Conservation (phyloP, 2,329 filamentous ascomycete genomes). For the Bipolaris zeicola region DNA sequence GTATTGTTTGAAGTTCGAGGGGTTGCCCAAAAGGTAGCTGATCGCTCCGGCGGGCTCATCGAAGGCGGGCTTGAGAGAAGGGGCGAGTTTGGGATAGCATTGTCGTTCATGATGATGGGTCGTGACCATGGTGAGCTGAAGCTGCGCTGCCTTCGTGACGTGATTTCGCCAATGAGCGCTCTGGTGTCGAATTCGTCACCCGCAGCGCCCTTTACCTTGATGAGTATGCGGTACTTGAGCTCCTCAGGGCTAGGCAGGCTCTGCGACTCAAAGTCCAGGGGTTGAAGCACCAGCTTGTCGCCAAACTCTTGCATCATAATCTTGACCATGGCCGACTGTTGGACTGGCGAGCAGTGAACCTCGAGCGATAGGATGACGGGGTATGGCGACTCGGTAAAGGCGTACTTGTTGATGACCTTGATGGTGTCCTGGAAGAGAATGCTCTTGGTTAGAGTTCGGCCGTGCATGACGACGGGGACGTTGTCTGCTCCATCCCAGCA, state of each 20-base stretch:
- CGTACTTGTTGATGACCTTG: constrained; percentile 91
- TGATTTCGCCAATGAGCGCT: constrained; percentile 42
- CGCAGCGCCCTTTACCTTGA: constrained; percentile 90
- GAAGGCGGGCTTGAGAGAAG: constrained; percentile 60
- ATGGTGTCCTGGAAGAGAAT: constrained; percentile 92
- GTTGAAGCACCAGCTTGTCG: constrained; percentile 75
- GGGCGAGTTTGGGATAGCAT: constrained; percentile 55
- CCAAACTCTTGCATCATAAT: constrained; percentile 88
- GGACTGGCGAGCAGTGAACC: constrained; percentile 83
- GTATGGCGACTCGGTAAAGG: constrained; percentile 84
- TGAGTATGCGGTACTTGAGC: constrained; percentile 79
- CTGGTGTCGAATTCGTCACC: constrained; percentile 49
- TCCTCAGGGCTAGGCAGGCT: constrained; percentile 84
- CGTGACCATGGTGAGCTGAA: constrained; percentile 77
- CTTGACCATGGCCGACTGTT: constrained; percentile 86
- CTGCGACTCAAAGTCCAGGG: constrained; percentile 69
- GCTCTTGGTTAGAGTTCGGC: constrained; percentile 83
- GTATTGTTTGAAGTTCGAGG: constrained; percentile 61
- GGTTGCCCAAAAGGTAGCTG: constrained; percentile 54
- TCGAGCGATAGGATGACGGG: constrained; percentile 95
- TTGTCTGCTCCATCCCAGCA: constrained; percentile 95
- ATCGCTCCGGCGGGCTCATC: constrained; percentile 58
- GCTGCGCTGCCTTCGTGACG: constrained; percentile 62
- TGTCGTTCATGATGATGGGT: constrained; percentile 65
- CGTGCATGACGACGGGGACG: constrained; percentile 87